Conservation (phyloP, 306 rosid genomes). For the Urtica urens region DNA sequence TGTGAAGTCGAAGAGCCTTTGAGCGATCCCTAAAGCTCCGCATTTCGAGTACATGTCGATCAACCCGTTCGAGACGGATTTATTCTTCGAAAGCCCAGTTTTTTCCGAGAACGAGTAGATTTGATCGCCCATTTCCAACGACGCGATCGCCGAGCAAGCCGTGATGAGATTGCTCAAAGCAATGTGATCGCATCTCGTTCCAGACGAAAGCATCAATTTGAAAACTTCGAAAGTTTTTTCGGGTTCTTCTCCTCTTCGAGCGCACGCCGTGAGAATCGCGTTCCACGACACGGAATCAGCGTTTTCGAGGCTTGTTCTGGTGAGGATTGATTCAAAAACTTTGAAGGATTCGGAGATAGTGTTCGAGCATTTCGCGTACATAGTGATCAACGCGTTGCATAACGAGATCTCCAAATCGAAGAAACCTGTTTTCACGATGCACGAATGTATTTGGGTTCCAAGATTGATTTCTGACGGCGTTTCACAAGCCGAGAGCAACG, state of each 20-base stretch:
- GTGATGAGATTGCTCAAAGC: conserved; percentile 48
- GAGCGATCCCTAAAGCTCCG: conserved; percentile 50
- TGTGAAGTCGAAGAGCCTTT: conserved; percentile 37
- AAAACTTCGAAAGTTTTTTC: conserved; percentile 42
- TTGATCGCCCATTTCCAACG: conserved; percentile 57
- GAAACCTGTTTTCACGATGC: conserved; percentile 33
- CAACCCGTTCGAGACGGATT: conserved; percentile 51
- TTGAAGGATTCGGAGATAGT: conserved; percentile 36
- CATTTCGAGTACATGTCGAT: conserved; percentile 78
- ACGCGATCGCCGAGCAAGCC: conserved; percentile 52
- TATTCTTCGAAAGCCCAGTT: conserved; percentile 44
- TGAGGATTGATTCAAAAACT: conserved; percentile 30
- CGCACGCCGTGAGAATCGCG: conserved; percentile 52
- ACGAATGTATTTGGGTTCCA: conserved; percentile 65
- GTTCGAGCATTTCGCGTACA: conserved; percentile 70
- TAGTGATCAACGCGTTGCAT: conserved; percentile 47
- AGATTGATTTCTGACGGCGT: conserved; percentile 37
- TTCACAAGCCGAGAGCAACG: conserved; percentile 46
- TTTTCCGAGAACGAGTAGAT: conserved; percentile 45
- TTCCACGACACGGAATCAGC: conserved; percentile 68
- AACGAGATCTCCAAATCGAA: conserved; percentile 32
- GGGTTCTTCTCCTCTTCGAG: conserved; percentile 46
- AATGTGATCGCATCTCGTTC: conserved; percentile 39
- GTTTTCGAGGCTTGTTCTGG: too few relatives aligned
- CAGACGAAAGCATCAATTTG: conserved; percentile 43